These are phyloP conservation scores for Volvariella volvacea DNA, from an alignment of 1,284 basidiomycete genomes.

Conservation along the genomic window DNA sequence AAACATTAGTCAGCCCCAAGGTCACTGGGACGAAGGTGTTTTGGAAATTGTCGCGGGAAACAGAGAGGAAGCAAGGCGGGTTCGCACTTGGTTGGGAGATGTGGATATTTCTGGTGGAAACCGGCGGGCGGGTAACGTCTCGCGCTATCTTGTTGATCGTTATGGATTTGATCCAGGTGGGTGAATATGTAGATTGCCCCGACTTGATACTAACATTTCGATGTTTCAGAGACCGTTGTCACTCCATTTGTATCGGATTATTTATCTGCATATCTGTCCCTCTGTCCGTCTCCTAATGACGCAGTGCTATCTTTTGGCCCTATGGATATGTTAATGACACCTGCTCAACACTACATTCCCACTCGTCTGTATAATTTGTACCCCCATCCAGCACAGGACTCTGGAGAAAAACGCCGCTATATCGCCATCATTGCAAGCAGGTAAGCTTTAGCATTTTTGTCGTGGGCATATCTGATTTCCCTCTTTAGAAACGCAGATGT, in stretches of 20 bases:
- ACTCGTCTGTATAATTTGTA: slow-evolving; percentile 64
- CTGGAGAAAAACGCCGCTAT: slow-evolving; percentile 64
- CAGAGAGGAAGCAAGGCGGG: slow-evolving; percentile 59
- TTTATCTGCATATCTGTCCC: slow-evolving; percentile 67
- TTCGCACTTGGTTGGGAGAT: slow-evolving; percentile 70
- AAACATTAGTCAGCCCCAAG: slow-evolving; percentile 11
- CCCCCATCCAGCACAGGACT: slow-evolving; percentile 74
- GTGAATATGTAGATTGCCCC: slow-evolving; percentile 12
- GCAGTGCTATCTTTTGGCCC: slow-evolving; percentile 72
- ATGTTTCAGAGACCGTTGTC: slow-evolving; percentile 57
- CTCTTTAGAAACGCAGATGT: slow-evolving; percentile 69
- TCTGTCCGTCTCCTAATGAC: slow-evolving; percentile 63
- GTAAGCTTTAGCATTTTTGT: slow-evolving; percentile 26
- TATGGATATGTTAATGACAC: slow-evolving; percentile 68
- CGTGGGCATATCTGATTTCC: not conserved
- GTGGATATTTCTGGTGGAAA: slow-evolving; percentile 57
- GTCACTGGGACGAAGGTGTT: slow-evolving; percentile 69
- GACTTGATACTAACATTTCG: not conserved
- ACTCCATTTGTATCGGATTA: slow-evolving; percentile 71
- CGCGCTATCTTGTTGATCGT: slow-evolving; percentile 69
- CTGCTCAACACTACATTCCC: slow-evolving; percentile 64
- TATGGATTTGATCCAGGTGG: slow-evolving; percentile 74
- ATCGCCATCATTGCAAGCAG: slow-evolving; percentile 63
- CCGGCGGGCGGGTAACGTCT: slow-evolving; percentile 57
- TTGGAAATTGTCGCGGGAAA: slow-evolving; percentile 72